Conservation (phyloP, 805 yeast genomes). For the Sungouiella blattae region DNA sequence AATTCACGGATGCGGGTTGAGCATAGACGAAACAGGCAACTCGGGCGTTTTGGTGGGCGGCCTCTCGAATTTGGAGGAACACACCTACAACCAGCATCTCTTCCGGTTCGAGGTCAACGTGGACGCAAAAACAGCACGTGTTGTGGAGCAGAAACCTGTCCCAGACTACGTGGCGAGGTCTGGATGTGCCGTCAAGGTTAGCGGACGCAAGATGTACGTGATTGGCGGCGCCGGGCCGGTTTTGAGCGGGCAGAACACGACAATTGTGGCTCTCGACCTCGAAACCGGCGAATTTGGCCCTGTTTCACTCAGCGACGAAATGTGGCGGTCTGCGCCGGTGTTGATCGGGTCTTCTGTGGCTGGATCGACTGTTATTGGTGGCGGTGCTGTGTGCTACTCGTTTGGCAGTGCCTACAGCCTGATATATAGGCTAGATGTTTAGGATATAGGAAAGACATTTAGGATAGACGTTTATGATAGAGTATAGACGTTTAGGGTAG, state of each 20-base stretch:
- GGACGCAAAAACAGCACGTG: too few species aligned
- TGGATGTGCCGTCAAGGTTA: conserved; percentile 41
- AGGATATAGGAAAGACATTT: too few species aligned
- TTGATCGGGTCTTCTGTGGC: conserved; percentile 52
- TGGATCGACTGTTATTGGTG: conserved; percentile 42
- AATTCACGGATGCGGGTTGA: too few species aligned
- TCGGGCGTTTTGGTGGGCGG: too few species aligned
- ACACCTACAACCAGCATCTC: too few species aligned
- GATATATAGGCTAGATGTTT: too few species aligned
- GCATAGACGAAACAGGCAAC: too few species aligned
- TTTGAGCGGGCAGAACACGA: conserved; percentile 25
- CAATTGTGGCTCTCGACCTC: conserved; percentile 33
- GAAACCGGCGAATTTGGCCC: not conserved
- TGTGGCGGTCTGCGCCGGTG: conserved; percentile 46
- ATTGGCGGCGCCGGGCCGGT: conserved; percentile 57
- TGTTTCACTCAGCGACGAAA: conserved; percentile 21
- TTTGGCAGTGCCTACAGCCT: conserved; percentile 53
- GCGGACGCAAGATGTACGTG: conserved; percentile 36
- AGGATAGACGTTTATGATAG: too few species aligned
- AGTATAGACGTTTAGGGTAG: too few species aligned
- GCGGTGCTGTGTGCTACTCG: conserved; percentile 82
- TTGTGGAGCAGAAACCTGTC: too few species aligned
- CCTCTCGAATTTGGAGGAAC: conserved; percentile 33
- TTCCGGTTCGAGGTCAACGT: too few species aligned
- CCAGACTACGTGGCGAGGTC: too few species aligned